Percentiles rank a stretch among this genome's conserved stretches.
Conservation (phyloP, 148 eudicot genomes). For the Amaranthus cruentus region DNA sequence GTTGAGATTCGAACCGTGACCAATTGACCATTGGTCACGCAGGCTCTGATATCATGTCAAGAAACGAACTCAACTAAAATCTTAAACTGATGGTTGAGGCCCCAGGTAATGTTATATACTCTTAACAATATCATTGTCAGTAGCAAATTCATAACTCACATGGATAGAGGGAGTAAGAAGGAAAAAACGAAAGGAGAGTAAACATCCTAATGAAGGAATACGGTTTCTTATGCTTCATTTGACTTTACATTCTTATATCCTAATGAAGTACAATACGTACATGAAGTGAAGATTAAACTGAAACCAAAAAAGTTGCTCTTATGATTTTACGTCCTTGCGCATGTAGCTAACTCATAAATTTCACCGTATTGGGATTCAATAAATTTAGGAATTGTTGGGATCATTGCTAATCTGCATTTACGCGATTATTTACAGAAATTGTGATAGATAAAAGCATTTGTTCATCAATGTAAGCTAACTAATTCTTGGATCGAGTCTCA, state of each 20-base stretch:
- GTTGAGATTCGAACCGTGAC: too few relatives aligned
- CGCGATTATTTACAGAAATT: neutral
- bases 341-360: neutral
- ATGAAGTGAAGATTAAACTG: neutral
- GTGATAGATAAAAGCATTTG: neutral
- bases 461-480: neutral
- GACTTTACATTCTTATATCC: neutral
- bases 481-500: constrained; percentile 15
- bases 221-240: neutral
- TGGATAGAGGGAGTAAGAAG: neutral
- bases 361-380: neutral
- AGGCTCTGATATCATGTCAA: too few relatives aligned
- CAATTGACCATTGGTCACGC: too few relatives aligned
- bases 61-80: too few relatives aligned
- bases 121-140: too few relatives aligned
- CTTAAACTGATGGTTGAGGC: too few relatives aligned
- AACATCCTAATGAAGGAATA: neutral
- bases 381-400: neutral
- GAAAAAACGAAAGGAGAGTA: neutral
- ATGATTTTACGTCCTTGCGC: neutral
- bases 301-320: neutral
- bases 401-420: neutral
- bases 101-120: too few relatives aligned
- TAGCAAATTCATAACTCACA: too few relatives aligned
- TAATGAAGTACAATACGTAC: neutral